phyloP scores from a whole-genome alignment of 345 rosid species.

The Euphorbia pulcherrima region DNA sequence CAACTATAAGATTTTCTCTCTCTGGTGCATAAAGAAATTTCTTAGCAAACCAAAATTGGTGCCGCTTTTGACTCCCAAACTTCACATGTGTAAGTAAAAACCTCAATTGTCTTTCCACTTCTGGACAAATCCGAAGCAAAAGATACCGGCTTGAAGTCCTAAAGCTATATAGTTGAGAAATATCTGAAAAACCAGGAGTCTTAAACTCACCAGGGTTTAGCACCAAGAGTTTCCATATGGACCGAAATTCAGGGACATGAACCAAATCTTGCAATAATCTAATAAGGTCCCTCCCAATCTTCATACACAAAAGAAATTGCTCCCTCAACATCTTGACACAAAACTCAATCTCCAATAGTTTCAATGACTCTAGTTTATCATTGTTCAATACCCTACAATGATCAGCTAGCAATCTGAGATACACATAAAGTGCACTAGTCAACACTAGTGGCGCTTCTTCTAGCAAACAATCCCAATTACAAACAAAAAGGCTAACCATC shows the following conservation, averaged over 20 bases:
- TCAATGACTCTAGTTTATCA: constrained; percentile 41
- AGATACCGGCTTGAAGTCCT: constrained; percentile 69
- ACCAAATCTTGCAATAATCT: constrained; percentile 67
- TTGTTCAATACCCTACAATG: constrained; percentile 46
- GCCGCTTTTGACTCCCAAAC: constrained; percentile 66
- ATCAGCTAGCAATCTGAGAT: constrained; percentile 62
- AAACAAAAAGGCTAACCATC: constrained; percentile 42
- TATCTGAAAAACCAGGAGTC: constrained; percentile 38
- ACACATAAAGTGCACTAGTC: constrained; percentile 59
- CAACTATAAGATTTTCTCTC: constrained; percentile 55
- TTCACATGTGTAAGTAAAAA: constrained; percentile 72
- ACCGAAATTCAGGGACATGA: constrained; percentile 61
- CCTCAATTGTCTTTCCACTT: constrained; percentile 66
- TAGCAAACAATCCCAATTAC: constrained; percentile 52
- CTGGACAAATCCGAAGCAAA: constrained; percentile 55
- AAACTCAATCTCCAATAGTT: constrained; percentile 53
- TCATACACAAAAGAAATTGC: constrained; percentile 51
- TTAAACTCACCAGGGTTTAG: constrained; percentile 39
- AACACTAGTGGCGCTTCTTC: constrained; percentile 53
- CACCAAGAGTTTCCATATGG: constrained; percentile 60
- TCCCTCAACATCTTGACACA: constrained; percentile 75
- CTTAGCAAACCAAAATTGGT: constrained; percentile 70
- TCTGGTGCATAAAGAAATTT: constrained; percentile 53
- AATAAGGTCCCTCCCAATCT: constrained; percentile 71
- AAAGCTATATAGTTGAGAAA: constrained; percentile 42